Conservation (phyloP, 257 asterid species). For the Leptodermis oblonga region DNA sequence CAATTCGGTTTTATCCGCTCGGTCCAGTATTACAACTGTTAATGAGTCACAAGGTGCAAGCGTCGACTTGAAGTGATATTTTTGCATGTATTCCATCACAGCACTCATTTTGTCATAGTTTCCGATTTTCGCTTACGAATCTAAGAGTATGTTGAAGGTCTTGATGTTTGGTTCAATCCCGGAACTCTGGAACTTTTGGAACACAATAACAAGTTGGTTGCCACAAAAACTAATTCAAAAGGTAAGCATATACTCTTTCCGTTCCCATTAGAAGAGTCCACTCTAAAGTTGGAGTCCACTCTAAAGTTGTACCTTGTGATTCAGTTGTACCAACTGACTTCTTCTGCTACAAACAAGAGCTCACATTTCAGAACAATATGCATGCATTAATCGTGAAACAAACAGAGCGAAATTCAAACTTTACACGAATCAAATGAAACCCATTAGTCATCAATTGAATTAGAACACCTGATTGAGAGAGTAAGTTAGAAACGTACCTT, state of each 20-base stretch:
- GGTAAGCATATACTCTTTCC: too few species aligned
- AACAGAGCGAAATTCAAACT: too few species aligned
- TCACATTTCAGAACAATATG: neutral
- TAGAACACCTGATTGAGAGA: neutral
- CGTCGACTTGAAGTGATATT: slow-evolving; percentile 79
- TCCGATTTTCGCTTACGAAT: slow-evolving; percentile 75
- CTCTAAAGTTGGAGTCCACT: too few species aligned
- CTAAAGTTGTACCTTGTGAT: too few species aligned
- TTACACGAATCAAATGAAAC: too few species aligned
- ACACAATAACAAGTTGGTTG: neutral
- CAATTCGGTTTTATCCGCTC: slow-evolving; percentile 75
- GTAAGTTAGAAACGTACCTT: slow-evolving; percentile 37
- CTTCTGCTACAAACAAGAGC: slow-evolving; percentile 1
- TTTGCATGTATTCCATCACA: slow-evolving; percentile 95
- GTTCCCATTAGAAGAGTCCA: too few species aligned
- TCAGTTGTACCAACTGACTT: too few species aligned
- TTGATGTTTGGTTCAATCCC: slow-evolving; percentile 87
- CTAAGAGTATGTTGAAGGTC: slow-evolving; percentile 88
- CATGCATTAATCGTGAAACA: neutral
- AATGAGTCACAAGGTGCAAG: too few species aligned
- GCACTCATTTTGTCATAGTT: slow-evolving; percentile 83
- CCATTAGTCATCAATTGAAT: too few species aligned
- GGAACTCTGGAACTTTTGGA: slow-evolving; percentile 60
- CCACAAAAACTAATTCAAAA: neutral
- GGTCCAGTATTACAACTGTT: too few species aligned